Evolutionary conservation across 371 early-diverging fungal species (phyloP), one percentile per base, ranked within the genome.

Genomic region (Basidiobolus meristosporus): DNA sequence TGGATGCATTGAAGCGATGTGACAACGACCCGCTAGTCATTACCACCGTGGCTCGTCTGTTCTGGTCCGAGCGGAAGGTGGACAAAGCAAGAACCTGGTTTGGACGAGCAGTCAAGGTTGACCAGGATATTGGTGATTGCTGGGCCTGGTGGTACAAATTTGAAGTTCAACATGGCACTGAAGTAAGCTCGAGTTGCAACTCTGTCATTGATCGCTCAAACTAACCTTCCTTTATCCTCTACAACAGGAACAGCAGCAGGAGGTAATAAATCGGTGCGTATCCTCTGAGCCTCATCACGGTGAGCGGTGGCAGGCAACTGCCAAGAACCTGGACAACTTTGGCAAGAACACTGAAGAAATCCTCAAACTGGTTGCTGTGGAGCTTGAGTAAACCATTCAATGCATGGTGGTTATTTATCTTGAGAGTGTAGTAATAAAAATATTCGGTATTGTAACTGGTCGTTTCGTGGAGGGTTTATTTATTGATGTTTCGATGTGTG

Each of bases 71-170:
- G 52, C 68, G 90, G 17, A 90, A 89, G 46, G 54, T 81, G 10
- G 96, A 90, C 36, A 92, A 90, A 62, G 95, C 96, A 2, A 56
- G 95, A 17, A 68, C 63, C 21, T 93, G 93, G 95, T 92, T 93
- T 53, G 61, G 61, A 42, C 65, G 85, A 22, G 87, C 96, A 0
- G 63, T 74, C 15, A 75, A 74, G 40, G 77, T 73, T 2, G 82
- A 92, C 47, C 66, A 83, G 4, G 88, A 93, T 51, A 61, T 73
- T 9, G 97, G 96, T 2, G 97, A 96, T 53, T 68, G 82, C 0
- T 96, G 89, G 87, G 93, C 89, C 7, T 95, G 89, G 86, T 86
- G 79, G 73, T 76, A 77, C 43, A 76, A 78, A 41, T 92, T 95
- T 60, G 96, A 96, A 57, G 39, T 57, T 33, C 66, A 74, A 45